These are phyloP conservation scores for Stagonosporopsis chrysanthemi DNA, from an alignment of 2,329 filamentous ascomycete genomes.

Conservation along the genomic window DNA sequence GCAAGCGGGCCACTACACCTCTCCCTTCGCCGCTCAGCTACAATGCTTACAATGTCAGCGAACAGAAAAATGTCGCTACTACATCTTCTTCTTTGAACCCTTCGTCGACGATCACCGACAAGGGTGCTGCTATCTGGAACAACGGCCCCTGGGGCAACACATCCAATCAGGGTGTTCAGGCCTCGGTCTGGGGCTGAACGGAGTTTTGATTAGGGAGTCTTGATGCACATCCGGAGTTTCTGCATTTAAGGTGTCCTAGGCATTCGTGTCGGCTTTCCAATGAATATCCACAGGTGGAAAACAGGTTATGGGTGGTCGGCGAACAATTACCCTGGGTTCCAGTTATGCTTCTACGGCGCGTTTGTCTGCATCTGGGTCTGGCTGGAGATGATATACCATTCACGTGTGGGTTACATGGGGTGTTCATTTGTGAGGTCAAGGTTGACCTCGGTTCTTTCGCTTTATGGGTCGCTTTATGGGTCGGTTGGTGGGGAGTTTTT, in stretches of 20 bases:
- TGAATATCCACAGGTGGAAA: conserved; percentile 38
- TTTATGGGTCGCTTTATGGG: conserved; percentile 27
- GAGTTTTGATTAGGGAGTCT: conserved; percentile 47
- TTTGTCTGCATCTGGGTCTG: conserved; percentile 41
- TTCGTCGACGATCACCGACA: conserved; percentile 54
- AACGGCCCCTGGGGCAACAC: conserved; percentile 85
- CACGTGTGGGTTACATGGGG: conserved; percentile 38
- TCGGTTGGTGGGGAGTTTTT: conserved; percentile 38
- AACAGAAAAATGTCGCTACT: conserved; percentile 55
- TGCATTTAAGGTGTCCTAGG: conserved; percentile 54
- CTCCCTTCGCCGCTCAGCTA: conserved; percentile 83
- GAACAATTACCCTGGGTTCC: conserved; percentile 44
- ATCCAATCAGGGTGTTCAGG: conserved; percentile 75
- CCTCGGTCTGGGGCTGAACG: conserved; percentile 88
- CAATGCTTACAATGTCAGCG: conserved; percentile 67
- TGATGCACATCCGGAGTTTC: conserved; percentile 53
- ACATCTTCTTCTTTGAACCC: conserved; percentile 67
- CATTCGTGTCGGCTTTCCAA: conserved; percentile 50
- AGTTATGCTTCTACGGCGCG: conserved; percentile 42
- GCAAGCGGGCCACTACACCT: conserved; percentile 87
- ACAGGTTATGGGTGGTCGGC: conserved; percentile 44
- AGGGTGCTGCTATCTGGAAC: conserved; percentile 68
- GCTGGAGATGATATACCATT: conserved; percentile 43
- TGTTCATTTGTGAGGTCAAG: conserved; percentile 38
- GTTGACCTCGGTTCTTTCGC: conserved; percentile 31